These are phyloP conservation scores for Volutella citrinella DNA, from an alignment of 2,329 filamentous ascomycete species.

Conservation along the genomic window DNA sequence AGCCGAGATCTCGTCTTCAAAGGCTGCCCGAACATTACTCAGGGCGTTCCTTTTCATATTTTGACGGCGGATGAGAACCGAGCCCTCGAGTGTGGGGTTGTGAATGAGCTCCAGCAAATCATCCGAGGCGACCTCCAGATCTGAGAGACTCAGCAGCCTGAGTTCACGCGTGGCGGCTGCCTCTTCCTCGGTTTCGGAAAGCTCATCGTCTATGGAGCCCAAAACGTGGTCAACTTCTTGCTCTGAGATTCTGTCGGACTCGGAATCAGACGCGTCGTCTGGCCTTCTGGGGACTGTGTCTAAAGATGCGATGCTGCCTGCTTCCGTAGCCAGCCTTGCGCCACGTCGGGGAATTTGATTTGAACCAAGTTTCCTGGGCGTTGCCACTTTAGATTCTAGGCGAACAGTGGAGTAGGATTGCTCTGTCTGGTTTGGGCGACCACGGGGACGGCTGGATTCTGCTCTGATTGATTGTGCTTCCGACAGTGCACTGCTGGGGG, in stretches of 20 bases:
- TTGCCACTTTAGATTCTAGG: background rate
- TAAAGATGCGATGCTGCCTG: constrained; percentile 17
- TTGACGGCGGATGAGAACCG: constrained; percentile 20
- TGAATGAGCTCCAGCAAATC: constrained; percentile 26
- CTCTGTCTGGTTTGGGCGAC: constrained; percentile 1
- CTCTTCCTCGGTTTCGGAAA: constrained; percentile 1
- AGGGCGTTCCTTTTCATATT: constrained; percentile 26
- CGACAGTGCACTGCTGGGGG: too few species aligned
- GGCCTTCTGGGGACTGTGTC: constrained; percentile 11
- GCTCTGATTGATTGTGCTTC: too few species aligned
- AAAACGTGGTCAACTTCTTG: constrained; percentile 2
- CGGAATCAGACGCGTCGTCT: constrained; percentile 24
- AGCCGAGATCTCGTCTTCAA: constrained; percentile 13
- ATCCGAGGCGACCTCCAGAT: constrained; percentile 24
- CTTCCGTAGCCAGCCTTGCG: constrained; percentile 12
- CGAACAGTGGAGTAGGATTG: constrained; percentile 1
- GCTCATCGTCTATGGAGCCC: constrained; percentile 5
- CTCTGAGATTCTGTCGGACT: constrained; percentile 8
- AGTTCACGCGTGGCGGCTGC: constrained; percentile 18
- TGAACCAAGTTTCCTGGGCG: constrained; percentile 7
- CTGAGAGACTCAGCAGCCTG: constrained; percentile 22
- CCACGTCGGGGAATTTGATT: constrained; percentile 20
- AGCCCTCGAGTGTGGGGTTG: constrained; percentile 12
- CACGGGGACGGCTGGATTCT: constrained; percentile 1
- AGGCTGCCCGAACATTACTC: constrained; percentile 22